Evolutionary conservation across 352 stramenopile species (phyloP).

Genomic region (Sclerospora graminicola): DNA sequence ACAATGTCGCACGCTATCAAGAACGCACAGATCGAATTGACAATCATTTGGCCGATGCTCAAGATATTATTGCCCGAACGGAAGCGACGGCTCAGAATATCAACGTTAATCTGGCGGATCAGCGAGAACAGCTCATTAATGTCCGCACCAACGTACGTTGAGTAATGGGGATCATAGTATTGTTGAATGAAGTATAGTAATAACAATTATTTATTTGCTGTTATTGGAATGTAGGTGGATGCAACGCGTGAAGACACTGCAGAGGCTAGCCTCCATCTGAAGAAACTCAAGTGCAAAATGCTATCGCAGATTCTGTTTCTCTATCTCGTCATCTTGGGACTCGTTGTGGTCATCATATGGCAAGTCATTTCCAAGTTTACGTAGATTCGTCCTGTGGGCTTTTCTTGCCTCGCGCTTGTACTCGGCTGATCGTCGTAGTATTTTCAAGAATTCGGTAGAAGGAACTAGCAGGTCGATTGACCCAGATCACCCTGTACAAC

Average conservation of each 20-base stretch:
- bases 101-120: constrained; percentile 43
- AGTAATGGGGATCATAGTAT: too few relatives aligned
- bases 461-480: constrained; percentile 1
- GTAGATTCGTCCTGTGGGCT: constrained; percentile 5
- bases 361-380: constrained; percentile 55
- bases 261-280: constrained; percentile 55
- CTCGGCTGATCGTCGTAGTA: background rate
- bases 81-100: constrained; percentile 67
- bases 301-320: constrained; percentile 61
- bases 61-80: constrained; percentile 55
- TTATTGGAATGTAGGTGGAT: constrained; percentile 30
- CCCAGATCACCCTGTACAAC: constrained; percentile 10
- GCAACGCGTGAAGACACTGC: constrained; percentile 58
- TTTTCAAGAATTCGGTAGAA: background rate
- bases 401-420: background rate
- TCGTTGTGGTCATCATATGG: constrained; percentile 65
- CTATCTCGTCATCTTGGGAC: constrained; percentile 71
- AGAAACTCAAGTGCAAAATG: constrained; percentile 78
- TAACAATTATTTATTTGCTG: background rate
- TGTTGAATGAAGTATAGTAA: too few relatives aligned
- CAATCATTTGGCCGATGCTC: constrained; percentile 57
- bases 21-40: constrained; percentile 60
- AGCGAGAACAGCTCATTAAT: constrained; percentile 69
- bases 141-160: constrained; percentile 61
- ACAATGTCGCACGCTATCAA: constrained; percentile 67